phyloP scores from a whole-genome alignment of 2,329 filamentous ascomycete genomes.

The Diaporthe vexans region DNA sequence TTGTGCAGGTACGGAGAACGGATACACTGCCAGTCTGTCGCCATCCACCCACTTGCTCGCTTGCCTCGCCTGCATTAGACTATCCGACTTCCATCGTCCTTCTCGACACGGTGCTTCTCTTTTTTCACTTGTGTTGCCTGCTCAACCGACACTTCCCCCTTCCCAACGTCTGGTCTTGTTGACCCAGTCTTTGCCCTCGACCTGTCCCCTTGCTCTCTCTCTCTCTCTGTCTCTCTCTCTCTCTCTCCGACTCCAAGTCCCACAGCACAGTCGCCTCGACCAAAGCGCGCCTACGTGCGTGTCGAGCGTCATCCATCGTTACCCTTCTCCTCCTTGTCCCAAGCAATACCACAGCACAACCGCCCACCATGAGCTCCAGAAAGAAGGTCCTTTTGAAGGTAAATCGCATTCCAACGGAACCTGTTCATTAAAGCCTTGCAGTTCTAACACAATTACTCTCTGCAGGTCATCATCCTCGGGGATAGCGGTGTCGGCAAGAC shows the following conservation, averaged over 20 bases:
- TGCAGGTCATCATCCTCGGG: slow-evolving; percentile 96
- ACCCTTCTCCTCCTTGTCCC: neutral
- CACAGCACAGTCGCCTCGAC: slow-evolving; percentile 11
- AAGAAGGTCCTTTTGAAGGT: slow-evolving; percentile 96
- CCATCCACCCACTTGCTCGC: slow-evolving; percentile 22
- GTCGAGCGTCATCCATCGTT: slow-evolving; percentile 25
- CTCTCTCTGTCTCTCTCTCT: neutral
- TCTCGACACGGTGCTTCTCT: neutral
- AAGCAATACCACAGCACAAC: slow-evolving; percentile 16
- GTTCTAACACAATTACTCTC: neutral
- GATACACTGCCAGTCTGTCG: slow-evolving; percentile 26
- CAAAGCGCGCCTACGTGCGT: slow-evolving; percentile 23
- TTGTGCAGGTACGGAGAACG: neutral
- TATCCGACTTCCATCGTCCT: slow-evolving; percentile 16
- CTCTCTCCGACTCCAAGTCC: neutral
- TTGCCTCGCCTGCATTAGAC: slow-evolving; percentile 28
- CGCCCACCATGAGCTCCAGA: slow-evolving; percentile 76
- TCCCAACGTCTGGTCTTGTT: neutral
- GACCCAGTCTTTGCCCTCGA: neutral
- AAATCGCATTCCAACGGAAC: slow-evolving; percentile 45
- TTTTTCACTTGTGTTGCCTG: neutral
- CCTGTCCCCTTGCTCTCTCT: neutral
- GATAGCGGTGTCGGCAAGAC: slow-evolving; percentile 99
- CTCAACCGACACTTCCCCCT: neutral
- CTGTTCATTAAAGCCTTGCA: too few species aligned